Percentiles rank a stretch among this genome's conserved stretches.
phyloP scores from a whole-genome alignment of 75 land plant genomes.

The Adiantum capillusveneris region DNA sequence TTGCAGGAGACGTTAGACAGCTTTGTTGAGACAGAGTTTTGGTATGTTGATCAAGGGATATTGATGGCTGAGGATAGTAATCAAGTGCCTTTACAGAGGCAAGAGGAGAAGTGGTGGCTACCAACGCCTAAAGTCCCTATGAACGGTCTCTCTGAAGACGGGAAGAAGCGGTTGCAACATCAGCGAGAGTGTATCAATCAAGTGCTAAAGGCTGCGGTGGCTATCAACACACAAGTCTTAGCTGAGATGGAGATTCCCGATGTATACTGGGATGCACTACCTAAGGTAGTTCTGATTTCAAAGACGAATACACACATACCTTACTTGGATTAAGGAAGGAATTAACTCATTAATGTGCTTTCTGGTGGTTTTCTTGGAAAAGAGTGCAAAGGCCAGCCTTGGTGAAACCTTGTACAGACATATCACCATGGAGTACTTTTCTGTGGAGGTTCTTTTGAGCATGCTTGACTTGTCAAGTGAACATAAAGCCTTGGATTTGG shows the following conservation, averaged over 20 bases:
- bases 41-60: conserved; percentile 50
- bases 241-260: conserved; percentile 93
- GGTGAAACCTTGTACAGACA: conserved; percentile 73
- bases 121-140: conserved; percentile 78
- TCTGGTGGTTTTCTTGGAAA: no score
- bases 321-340: no score
- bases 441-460: conserved; percentile 57
- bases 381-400: conserved; percentile 77
- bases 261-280: conserved; percentile 61
- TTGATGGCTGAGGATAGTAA: conserved; percentile 7
- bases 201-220: conserved; percentile 89
- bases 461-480: conserved; percentile 61
- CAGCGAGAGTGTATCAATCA: conserved; percentile 75
- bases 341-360: no score
- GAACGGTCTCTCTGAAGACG: conserved; percentile 57
- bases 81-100: conserved; percentile 33
- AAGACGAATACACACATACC: no score
- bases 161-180: conserved; percentile 67
- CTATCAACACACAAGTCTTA: conserved; percentile 76
- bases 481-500: conserved; percentile 52
- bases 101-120: conserved; percentile 98
- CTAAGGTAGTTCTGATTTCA: no score
- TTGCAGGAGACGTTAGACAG: conserved; percentile 44
- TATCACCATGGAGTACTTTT: conserved; percentile 53
- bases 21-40: conserved; percentile 37